Conservation (phyloP, 176 grass and related monocot genomes). For the Oryza rufipogon region DNA sequence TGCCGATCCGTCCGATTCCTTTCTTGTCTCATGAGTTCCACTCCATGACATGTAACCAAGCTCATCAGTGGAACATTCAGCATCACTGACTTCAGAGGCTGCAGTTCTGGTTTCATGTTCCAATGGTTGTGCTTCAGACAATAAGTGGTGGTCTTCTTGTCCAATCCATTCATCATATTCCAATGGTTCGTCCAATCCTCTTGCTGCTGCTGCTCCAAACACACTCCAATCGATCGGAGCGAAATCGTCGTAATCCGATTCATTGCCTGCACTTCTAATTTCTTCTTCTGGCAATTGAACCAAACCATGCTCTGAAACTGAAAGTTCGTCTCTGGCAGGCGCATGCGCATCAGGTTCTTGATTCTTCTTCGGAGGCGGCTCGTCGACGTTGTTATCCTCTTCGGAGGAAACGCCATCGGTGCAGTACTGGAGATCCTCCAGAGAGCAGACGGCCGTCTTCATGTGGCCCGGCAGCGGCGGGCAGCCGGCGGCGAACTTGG, state of each 20-base stretch:
- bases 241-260: conserved; percentile 9
- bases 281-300: background rate
- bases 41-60: conserved; percentile 9
- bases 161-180: background rate
- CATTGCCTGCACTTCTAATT: background rate
- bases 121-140: background rate
- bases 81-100: background rate
- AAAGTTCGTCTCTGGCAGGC: background rate
- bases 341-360: conserved; percentile 16
- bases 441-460: conserved; percentile 51
- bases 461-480: conserved; percentile 68
- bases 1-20: background rate
- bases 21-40: background rate
- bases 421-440: conserved; percentile 80
- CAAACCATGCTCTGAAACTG: conserved; percentile 10
- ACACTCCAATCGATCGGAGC: background rate
- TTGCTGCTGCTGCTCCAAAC: background rate
- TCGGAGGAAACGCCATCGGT: conserved; percentile 24
- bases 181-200: background rate
- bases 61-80: conserved; percentile 34
- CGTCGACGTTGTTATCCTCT: background rate
- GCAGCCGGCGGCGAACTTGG: conserved; percentile 65
- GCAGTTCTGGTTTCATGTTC: background rate
- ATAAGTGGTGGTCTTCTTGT: no score
- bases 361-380: conserved; percentile 1